A percentile compares a stretch with the other conserved stretches of the same genome.
Conservation (phyloP, 108 stramenopile species). For the Chaetoceros muelleri region DNA sequence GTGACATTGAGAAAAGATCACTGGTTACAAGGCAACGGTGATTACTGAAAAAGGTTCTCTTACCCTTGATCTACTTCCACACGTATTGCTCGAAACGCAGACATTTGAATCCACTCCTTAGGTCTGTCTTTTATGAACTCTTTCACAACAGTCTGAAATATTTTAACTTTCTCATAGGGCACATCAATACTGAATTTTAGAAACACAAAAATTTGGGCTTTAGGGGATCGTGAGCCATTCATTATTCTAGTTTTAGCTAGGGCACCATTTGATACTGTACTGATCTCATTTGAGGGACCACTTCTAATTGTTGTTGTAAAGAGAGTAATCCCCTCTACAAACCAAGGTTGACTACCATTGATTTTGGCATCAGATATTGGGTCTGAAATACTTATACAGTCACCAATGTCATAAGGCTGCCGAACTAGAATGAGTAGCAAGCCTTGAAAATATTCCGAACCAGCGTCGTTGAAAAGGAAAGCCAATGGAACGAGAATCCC, state of each 20-base stretch:
- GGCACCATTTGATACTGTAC: slow-evolving; percentile 25
- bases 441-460: slow-evolving; percentile 60
- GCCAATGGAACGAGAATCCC: slow-evolving; percentile 10
- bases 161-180: slow-evolving; percentile 18
- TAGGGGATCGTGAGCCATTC: slow-evolving; percentile 19
- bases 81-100: slow-evolving; percentile 27
- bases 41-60: slow-evolving; percentile 17
- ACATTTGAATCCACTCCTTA: slow-evolving; percentile 31
- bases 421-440: slow-evolving; percentile 44
- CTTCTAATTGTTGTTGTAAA: slow-evolving; percentile 27
- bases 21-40: background rate
- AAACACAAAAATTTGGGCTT: slow-evolving; percentile 20
- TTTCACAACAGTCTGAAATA: slow-evolving; percentile 17
- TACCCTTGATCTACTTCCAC: slow-evolving; percentile 33
- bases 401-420: slow-evolving; percentile 26
- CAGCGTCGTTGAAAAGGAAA: slow-evolving; percentile 45
- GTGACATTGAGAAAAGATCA: background rate
- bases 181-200: slow-evolving; percentile 25
- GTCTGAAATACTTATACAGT: background rate
- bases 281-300: slow-evolving; percentile 29
- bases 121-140: slow-evolving; percentile 24
- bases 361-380: background rate
- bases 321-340: slow-evolving; percentile 25
- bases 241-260: slow-evolving; percentile 23
- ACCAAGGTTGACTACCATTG: slow-evolving; percentile 10